Percentiles rank a stretch among this genome's conserved stretches.
Evolutionary conservation across 768 basidiomycete species (phyloP).

Genomic region (Russula lepida): DNA sequence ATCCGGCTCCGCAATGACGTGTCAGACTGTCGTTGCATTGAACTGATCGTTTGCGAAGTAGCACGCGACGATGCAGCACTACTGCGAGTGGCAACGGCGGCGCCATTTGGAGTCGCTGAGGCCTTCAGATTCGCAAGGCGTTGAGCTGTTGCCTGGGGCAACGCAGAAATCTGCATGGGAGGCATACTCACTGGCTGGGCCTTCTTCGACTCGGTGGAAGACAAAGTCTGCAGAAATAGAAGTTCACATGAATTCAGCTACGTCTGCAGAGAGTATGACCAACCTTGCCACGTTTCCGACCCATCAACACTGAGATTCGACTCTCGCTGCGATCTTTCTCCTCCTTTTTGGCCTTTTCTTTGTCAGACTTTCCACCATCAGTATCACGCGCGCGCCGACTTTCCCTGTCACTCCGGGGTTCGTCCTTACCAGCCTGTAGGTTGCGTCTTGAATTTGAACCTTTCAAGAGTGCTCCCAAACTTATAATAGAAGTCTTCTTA

Average conservation of each 20-base stretch:
- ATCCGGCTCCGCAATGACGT: conserved; percentile 66
- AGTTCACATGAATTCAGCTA: conserved; percentile 4
- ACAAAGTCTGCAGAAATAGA: conserved; percentile 55
- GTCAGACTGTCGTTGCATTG: conserved; percentile 83
- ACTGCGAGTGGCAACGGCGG: conserved; percentile 38
- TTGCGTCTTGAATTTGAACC: conserved; percentile 76
- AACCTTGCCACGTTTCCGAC: conserved; percentile 88
- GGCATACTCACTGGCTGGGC: conserved; percentile 64
- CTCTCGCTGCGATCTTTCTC: conserved; percentile 82
- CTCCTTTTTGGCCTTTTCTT: conserved; percentile 60
- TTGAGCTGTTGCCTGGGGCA: conserved; percentile 74
- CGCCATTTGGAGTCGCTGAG: conserved; percentile 37
- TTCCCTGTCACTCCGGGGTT: conserved; percentile 45
- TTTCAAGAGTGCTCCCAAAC: conserved; percentile 76
- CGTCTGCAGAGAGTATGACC: conserved; percentile 20
- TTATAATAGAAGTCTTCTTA: conserved; percentile 78
- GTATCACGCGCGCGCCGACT: conserved; percentile 38
- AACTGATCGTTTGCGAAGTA: conserved; percentile 78
- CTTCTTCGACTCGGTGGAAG: conserved; percentile 75
- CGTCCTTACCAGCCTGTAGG: conserved; percentile 50
- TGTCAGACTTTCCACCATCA: conserved; percentile 45
- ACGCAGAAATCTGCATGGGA: conserved; percentile 83
- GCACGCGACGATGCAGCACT: conserved; percentile 48
- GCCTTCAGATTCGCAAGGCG: conserved; percentile 78
- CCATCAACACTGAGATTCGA: conserved; percentile 80